phyloP scores from a whole-genome alignment of 495 filamentous ascomycete species.

The Aspergillus coremiiformis region DNA sequence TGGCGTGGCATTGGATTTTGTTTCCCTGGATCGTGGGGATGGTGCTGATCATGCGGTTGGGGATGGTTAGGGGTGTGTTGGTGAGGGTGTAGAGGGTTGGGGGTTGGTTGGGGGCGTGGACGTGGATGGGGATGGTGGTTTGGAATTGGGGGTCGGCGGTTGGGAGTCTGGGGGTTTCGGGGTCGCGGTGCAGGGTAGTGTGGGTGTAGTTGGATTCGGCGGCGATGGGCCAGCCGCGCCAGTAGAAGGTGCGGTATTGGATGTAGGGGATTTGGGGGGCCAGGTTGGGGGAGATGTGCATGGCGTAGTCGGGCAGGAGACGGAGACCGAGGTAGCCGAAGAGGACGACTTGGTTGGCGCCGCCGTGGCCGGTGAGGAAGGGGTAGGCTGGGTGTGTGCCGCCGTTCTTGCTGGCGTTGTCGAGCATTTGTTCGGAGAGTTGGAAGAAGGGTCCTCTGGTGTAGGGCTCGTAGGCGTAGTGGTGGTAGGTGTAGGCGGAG shows the following conservation, averaged over 20 bases:
- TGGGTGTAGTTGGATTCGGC: slow-evolving; percentile 58
- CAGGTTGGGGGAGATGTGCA: slow-evolving; percentile 52
- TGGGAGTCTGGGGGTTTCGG: slow-evolving; percentile 21
- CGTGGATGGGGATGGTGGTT: slow-evolving; percentile 45
- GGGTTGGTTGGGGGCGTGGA: slow-evolving; percentile 37
- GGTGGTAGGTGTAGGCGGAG: slow-evolving; percentile 55
- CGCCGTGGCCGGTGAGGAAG: slow-evolving; percentile 61
- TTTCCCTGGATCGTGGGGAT: slow-evolving; percentile 49
- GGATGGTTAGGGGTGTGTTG: slow-evolving; percentile 48
- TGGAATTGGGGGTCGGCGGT: slow-evolving; percentile 43
- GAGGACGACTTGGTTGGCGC: slow-evolving; percentile 53
- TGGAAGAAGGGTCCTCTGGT: slow-evolving; percentile 46
- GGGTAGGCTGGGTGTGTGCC: slow-evolving; percentile 60
- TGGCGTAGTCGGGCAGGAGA: slow-evolving; percentile 40
- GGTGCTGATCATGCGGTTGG: slow-evolving; percentile 48
- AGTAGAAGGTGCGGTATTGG: slow-evolving; percentile 62
- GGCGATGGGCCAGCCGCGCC: slow-evolving; percentile 57
- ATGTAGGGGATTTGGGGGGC: slow-evolving; percentile 57
- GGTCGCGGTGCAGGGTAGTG: slow-evolving; percentile 50
- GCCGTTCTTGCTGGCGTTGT: slow-evolving; percentile 57
- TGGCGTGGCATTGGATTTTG: slow-evolving; percentile 59
- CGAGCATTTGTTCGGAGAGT: slow-evolving; percentile 61
- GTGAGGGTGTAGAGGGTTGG: no score
- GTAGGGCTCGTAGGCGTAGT: slow-evolving; percentile 53
- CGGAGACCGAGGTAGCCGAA: slow-evolving; percentile 57